Base-by-base conservation (phyloP, 1,284 basidiomycete species). In the Malassezia psittaci region DNA sequence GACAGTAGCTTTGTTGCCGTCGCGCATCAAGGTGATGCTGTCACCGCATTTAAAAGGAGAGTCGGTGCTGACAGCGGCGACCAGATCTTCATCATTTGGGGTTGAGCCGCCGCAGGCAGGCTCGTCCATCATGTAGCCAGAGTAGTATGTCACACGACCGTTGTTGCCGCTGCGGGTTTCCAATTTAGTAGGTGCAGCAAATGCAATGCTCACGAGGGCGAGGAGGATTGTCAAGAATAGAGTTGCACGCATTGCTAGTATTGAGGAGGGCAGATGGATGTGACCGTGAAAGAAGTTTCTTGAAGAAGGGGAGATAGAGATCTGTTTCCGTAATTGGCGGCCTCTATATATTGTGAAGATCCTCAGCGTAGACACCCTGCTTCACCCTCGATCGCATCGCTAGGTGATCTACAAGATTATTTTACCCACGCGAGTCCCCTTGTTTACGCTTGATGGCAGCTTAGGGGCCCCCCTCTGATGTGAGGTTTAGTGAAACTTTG, bases 61-160 rank as follows among this genome's bases (percentile, higher is more conserved):
- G 52, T 63, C 57, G 48, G 55, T 16, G 40, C 60, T 57, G 16
- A 68, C 66, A 12, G 70, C 70, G 11, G 56, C 66, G 9, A 72
- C 51, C 42, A 61, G 38, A 33, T 62, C 62, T 15, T 60, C 33
- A 54, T 69, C 69, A 18, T 38, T 63, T 6, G 70, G 70, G 10
- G 60, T 59, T 2, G 56, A n/a, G 8, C 70, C 70, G 18, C 69
- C 69, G 52, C 70, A 72, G 29, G 66, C 64, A 0, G 70, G 70
- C 48, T 64, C 52, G 33, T 52, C 16, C n/a, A 73, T 58, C 51
- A 67, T 68, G 21, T 41, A 18, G 46, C 69, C 69, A 15, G 51
- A 54, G 59, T 71, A 71, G 57, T 59, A 71, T 41, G 69, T 69
- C 16, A 65, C 50, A 41, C 66, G 63, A 36, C 37, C 48, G 47